These are phyloP conservation scores for Phaeotremella fagi DNA, from an alignment of 768 basidiomycete genomes.

Conservation along the genomic window DNA sequence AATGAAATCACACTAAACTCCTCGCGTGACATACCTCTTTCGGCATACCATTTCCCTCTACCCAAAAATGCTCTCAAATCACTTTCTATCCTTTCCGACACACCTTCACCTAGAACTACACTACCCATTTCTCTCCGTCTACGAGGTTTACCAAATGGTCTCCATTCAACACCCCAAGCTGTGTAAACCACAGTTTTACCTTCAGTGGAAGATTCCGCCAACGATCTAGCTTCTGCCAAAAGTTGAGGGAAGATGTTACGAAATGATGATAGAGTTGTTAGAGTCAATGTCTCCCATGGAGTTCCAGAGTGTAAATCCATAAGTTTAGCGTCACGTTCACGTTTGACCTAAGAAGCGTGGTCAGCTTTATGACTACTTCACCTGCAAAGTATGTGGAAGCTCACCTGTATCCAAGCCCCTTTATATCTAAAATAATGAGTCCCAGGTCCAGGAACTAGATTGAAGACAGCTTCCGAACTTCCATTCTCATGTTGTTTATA, in stretches of 20 bases:
- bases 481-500: slow-evolving; percentile 86
- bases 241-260: slow-evolving; percentile 71
- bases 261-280: slow-evolving; percentile 87
- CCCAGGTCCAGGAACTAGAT: slow-evolving; percentile 91
- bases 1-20: too few species aligned
- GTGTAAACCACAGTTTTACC: slow-evolving; percentile 95
- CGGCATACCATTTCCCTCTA: slow-evolving; percentile 88
- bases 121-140: slow-evolving; percentile 78
- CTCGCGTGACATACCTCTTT: slow-evolving; percentile 70
- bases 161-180: slow-evolving; percentile 95
- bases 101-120: slow-evolving; percentile 76
- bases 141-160: slow-evolving; percentile 86
- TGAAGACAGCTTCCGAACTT: slow-evolving; percentile 80
- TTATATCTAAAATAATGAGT: slow-evolving; percentile 85
- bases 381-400: neutral
- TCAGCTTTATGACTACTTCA: neutral
- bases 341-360: slow-evolving; percentile 64
- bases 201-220: slow-evolving; percentile 78
- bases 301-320: slow-evolving; percentile 85
- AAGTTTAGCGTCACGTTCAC: slow-evolving; percentile 87
- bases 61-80: slow-evolving; percentile 79
- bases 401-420: slow-evolving; percentile 93
- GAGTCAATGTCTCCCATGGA: slow-evolving; percentile 95
- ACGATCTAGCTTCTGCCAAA: slow-evolving; percentile 79
- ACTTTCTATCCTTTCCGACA: slow-evolving; percentile 74